Evolutionary conservation across 2,329 filamentous ascomycete species (phyloP), one percentile per base, ranked within the genome.

Genomic region (Didymella pomorum): DNA sequence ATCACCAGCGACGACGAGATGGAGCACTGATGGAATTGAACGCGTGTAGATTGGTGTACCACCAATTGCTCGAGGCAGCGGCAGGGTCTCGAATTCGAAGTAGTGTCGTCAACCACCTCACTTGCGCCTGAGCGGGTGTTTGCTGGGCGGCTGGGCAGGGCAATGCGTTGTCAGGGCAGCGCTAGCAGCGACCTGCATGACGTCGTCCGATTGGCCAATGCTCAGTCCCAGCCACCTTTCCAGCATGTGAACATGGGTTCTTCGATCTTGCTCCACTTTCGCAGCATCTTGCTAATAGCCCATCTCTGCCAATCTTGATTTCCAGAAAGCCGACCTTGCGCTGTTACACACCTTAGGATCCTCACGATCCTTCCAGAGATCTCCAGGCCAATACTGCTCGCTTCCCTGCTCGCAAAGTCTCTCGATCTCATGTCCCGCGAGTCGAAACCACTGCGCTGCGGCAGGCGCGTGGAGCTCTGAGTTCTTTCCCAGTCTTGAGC

Each of bases 141-240:
- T 59, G 56, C 51, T 52, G 46, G 50, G 41, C 41, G 37, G 56
- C 52, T 51, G 33, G 56, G 47, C 46, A 42, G n/a, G n/a, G 21
- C 51, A 35, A 29, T 55, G 57, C 52, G 52, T 60, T 59, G 56
- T 25, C 56, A 51, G 26, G 52, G 46, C 20, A 29, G 49, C 11
- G 33, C 33, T 37, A 37, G 35, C 12, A 28, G 18, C 43, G 18
- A 33, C 46, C 37, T 54, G 56, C 51, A 55, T 55, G 57, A 60
- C 47, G 57, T 55, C 57, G 41, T 56, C 35, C 41, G 52, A 60
- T 60, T 60, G 52, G 58, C 39, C 47, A 37, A 26, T 46, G 47
- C 47, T 28, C 26, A 4, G 21, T 12, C 37, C 37, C 37, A 42
- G 37, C 37, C 41, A 16, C 26, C 45, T n/a, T 33, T 28, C 47